Conservation (phyloP, 2,329 filamentous ascomycete species). For the Coleophoma cylindrospora region DNA sequence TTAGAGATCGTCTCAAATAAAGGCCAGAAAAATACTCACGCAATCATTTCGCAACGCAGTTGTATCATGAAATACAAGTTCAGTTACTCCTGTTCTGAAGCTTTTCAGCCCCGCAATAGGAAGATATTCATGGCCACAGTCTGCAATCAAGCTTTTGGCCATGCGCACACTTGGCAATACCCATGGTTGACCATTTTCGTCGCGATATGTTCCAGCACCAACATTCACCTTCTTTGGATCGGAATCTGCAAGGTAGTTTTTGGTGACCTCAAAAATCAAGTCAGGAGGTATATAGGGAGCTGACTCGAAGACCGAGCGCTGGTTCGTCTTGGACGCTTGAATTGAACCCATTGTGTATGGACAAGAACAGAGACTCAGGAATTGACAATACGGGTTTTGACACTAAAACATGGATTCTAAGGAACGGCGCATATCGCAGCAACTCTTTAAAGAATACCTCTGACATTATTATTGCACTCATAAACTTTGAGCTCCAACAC, state of each 20-base stretch:
- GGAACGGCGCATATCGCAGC: too few species aligned
- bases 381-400: too few species aligned
- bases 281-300: slow-evolving; percentile 20
- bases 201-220: slow-evolving; percentile 32
- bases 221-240: slow-evolving; percentile 32
- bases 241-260: slow-evolving; percentile 25
- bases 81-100: slow-evolving; percentile 27
- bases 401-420: too few species aligned
- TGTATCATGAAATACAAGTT: slow-evolving; percentile 26
- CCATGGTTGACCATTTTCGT: slow-evolving; percentile 33
- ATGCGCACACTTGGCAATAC: slow-evolving; percentile 30
- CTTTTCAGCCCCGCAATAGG: slow-evolving; percentile 29
- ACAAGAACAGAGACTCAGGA: too few species aligned
- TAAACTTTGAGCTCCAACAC: too few species aligned
- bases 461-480: too few species aligned
- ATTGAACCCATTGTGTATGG: slow-evolving; percentile 1
- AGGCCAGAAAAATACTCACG: slow-evolving; percentile 14
- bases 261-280: slow-evolving; percentile 30
- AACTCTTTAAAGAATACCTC: too few species aligned
- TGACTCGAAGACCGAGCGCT: background rate
- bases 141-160: slow-evolving; percentile 14
- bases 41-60: slow-evolving; percentile 21
- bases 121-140: slow-evolving; percentile 30
- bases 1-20: background rate
- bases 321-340: background rate